Evolutionary conservation across 176 grass and related monocot species (phyloP), one percentile per base, ranked within the genome.

Genomic region (Areca catechu): DNA sequence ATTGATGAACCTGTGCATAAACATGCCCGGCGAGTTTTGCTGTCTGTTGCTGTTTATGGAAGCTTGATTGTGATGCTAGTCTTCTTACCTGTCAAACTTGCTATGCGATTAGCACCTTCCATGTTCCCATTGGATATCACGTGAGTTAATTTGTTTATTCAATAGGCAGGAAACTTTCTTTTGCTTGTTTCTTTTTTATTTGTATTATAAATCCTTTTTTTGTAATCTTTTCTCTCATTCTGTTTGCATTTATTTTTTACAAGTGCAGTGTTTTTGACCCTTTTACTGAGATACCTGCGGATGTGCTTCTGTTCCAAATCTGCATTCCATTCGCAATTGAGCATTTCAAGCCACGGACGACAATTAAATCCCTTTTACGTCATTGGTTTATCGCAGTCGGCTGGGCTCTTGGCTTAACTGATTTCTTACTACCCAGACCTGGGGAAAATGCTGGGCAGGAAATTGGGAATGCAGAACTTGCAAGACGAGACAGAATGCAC

Each of bases 11-110:
- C 93, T 48, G 80, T 98, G 57, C 87, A 85, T 75, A 97, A 97
- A 66, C 92, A 97, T 79, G 92, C 92, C 5, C 75, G 93, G 0
- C 74, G 94, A 62, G 94, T 98, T 58, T 74, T 98, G 58, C 67
- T 98, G 24, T 98, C 94, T 57, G 88, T 98, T 59, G 94, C 84
- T 50, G 84, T 98, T 25, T 98, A 98, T 80, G 94, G 94, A 56
- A 93, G 94, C 55, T 89, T 98, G 72, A 98, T 98, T 67, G 94
- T 98, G 58, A 93, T 98, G 84, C 77, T 98, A 15, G 88, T 98
- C 23, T 98, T 92, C 84, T 83, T 98, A 69, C 94, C 94, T 61
- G 88, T 98, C 34, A 98, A 98, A 75, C 67, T 98, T 47, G 81
- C 94, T 28, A 98, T 92, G 88, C 73, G 79, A 54, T 67, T 93